Evolutionary conservation across 495 filamentous ascomycete genomes (phyloP).

Genomic region (Amphirosellinia nigrospora): DNA sequence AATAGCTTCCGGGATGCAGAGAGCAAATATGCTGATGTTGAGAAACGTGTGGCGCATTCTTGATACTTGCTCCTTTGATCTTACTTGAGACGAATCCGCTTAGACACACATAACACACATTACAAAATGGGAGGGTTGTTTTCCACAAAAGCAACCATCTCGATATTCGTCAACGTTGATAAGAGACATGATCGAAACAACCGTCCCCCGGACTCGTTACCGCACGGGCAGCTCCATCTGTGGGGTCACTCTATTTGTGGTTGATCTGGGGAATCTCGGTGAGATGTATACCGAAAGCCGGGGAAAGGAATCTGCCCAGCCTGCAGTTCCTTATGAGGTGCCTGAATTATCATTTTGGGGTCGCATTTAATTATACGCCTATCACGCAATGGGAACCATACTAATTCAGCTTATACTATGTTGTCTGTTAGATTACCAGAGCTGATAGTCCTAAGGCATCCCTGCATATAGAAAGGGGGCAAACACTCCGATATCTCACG

Average conservation of each 20-base stretch:
- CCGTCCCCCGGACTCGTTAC: background rate
- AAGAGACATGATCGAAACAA: background rate
- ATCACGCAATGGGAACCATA: background rate
- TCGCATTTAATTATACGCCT: background rate
- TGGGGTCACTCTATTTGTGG: background rate
- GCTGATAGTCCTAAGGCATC: background rate
- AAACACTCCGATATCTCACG: background rate
- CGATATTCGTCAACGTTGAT: background rate
- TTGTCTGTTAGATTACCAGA: background rate
- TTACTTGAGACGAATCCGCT: background rate
- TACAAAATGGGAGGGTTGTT: background rate
- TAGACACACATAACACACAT: background rate
- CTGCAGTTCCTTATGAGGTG: background rate
- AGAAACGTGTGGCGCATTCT: constrained; percentile 15
- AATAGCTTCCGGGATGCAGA: background rate
- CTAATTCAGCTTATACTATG: background rate
- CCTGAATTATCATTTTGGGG: background rate
- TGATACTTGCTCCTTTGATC: background rate
- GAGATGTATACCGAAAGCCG: constrained; percentile 18
- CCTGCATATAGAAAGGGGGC: background rate
- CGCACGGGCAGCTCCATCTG: background rate
- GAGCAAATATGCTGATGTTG: constrained; percentile 25
- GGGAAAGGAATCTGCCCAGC: background rate
- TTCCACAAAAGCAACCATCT: background rate
- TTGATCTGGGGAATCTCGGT: constrained; percentile 19